These are phyloP conservation scores for Parastagonospora avenae DNA, from an alignment of 2,329 filamentous ascomycete species.

Conservation along the genomic window DNA sequence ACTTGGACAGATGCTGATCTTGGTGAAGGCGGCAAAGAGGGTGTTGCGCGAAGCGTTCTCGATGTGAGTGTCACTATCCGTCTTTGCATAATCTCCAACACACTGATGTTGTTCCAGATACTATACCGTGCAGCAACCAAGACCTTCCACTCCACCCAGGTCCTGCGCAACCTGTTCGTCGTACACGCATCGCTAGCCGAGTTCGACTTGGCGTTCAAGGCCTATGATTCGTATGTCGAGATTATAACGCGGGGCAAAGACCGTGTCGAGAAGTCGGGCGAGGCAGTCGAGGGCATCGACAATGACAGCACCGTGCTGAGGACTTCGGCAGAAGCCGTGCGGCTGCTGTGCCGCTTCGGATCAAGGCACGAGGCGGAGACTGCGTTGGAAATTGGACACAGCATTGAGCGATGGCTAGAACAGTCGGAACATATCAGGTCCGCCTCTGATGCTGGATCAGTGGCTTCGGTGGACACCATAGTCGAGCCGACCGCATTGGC, in stretches of 20 bases:
- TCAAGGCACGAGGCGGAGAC: conserved; percentile 76
- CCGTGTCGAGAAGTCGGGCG: conserved; percentile 74
- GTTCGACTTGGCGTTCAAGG: conserved; percentile 88
- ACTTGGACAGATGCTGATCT: conserved; percentile 82
- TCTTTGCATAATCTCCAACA: background rate
- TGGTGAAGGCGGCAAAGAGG: conserved; percentile 78
- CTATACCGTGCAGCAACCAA: conserved; percentile 90
- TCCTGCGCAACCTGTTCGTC: conserved; percentile 83
- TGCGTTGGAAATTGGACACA: conserved; percentile 70
- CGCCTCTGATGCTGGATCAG: conserved; percentile 30
- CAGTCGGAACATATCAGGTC: conserved; percentile 51
- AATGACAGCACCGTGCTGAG: conserved; percentile 76
- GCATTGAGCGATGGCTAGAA: conserved; percentile 76
- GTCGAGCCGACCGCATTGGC: conserved; percentile 67
- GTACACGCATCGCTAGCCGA: conserved; percentile 88
- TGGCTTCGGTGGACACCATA: conserved; percentile 38
- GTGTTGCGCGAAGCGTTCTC: conserved; percentile 75
- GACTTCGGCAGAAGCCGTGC: conserved; percentile 80
- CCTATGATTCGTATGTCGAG: conserved; percentile 89
- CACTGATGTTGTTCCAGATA: conserved; percentile 55
- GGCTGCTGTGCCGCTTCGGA: conserved; percentile 82
- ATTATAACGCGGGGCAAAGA: conserved; percentile 86
- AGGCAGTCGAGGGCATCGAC: conserved; percentile 74
- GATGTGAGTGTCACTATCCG: conserved; percentile 54
- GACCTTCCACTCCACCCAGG: conserved; percentile 91